Conservation (phyloP, 805 yeast species). For the Candida loeiensis region DNA sequence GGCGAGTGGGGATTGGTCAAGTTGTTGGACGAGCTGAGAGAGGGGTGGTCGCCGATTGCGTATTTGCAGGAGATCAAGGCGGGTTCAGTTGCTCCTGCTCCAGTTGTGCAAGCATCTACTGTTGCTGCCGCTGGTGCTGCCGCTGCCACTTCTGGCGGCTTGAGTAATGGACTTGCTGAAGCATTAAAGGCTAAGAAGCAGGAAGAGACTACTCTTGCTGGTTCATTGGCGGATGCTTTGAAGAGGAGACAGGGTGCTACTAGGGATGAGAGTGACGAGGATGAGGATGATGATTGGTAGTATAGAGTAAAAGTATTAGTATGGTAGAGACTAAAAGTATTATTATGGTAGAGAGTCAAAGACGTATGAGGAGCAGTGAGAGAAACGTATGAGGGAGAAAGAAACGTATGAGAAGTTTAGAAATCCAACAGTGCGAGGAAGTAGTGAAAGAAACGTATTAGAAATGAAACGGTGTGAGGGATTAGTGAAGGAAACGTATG, state of each 20-base stretch:
- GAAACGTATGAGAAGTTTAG: too few species aligned
- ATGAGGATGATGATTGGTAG: conserved; percentile 44
- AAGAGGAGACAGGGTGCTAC: conserved; percentile 68
- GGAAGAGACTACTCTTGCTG: conserved; percentile 63
- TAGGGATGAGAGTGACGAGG: conserved; percentile 66
- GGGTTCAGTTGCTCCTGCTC: conserved; percentile 26
- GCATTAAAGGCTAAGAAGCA: conserved; percentile 62
- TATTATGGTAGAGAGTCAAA: background rate
- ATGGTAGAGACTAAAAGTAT: background rate
- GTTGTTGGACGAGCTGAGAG: conserved; percentile 64
- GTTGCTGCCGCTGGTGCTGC: conserved; percentile 15
- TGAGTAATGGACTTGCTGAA: conserved; percentile 61
- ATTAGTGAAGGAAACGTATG: too few species aligned
- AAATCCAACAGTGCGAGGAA: too few species aligned
- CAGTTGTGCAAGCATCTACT: conserved; percentile 39
- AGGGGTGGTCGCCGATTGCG: conserved; percentile 98
- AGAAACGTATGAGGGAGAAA: too few species aligned
- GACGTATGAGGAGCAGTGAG: background rate
- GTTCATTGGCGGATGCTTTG: conserved; percentile 86
- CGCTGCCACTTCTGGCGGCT: conserved; percentile 19
- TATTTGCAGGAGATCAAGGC: conserved; percentile 64
- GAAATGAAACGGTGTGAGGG: too few species aligned
- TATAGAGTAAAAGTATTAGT: background rate
- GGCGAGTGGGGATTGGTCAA: conserved; percentile 96
- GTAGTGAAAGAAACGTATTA: too few species aligned